A percentile compares a stretch with the other conserved stretches of the same genome.
Conservation (phyloP, 129 eudicot species). For the Apium graveolens region DNA sequence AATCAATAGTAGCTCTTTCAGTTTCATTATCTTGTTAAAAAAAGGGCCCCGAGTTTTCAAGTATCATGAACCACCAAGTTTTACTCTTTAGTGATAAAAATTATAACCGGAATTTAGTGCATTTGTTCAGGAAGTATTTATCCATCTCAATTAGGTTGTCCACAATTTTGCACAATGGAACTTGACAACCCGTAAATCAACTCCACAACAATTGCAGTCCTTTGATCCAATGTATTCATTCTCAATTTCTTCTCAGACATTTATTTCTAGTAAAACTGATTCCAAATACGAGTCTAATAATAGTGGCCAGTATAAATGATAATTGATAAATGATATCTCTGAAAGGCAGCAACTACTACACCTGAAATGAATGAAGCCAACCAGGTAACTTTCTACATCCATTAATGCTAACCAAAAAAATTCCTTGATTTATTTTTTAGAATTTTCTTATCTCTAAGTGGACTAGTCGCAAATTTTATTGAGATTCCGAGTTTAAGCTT, state of each 20-base stretch:
- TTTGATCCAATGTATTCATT: not conserved
- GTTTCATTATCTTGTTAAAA: not conserved
- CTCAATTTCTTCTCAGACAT: not conserved
- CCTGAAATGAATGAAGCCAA: not conserved
- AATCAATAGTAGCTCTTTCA: not conserved
- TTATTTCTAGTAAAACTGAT: not conserved
- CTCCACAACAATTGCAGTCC: not conserved
- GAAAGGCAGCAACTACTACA: not conserved
- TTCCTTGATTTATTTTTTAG: not conserved
- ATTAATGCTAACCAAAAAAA: not conserved
- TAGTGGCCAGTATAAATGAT: not conserved
- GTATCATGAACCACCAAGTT: not conserved
- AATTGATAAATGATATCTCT: not conserved
- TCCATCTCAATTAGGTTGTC: not conserved
- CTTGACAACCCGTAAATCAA: not conserved
- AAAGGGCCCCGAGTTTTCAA: not conserved
- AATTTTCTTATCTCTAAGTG: not conserved
- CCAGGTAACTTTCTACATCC: not conserved
- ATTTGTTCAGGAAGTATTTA: not conserved
- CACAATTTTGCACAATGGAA: not conserved
- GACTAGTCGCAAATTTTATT: not conserved
- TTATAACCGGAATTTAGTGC: not conserved
- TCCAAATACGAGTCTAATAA: not conserved
- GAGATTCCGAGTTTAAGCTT: not conserved
- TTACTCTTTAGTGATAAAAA: not conserved